Evolutionary conservation across 2,329 filamentous ascomycete species (phyloP), one percentile per base, ranked within the genome.

Genomic region (Alternaria arborescens): DNA sequence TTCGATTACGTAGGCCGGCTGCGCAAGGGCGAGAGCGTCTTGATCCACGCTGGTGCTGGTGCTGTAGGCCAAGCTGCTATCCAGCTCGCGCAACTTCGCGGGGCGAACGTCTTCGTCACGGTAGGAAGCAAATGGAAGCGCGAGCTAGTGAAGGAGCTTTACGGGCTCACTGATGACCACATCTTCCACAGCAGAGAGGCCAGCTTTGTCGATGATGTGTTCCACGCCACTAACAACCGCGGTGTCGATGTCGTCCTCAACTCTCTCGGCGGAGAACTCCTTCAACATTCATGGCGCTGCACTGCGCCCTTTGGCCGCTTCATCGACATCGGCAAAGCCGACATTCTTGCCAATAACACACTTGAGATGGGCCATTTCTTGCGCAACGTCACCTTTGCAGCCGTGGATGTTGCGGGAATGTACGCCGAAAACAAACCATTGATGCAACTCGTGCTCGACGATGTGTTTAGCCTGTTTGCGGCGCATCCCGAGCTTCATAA

Each of bases 221-320:
- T 57, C 47, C 43, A 61, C 5, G 43, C 60, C 32, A 80, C 78
- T 0, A 52, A 65, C 0, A 65, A 62, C 20, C 40, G 57, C 4
- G 78, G 78, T 14, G 74, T 79, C 2, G 75, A 80, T 55, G 71
- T 79, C 5, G 66, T 78, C 10, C 60, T 79, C 41, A 79, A 79
- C 58, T 71, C 69, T 4, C 57, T 70, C 3, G 47, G 65, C 2
- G 77, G 77, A 1, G 62, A 72, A 18, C 40, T 66, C 2, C 65
- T 78, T 5, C 55, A 65, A 14, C 50, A 63, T 26, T 65, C 66
- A 3, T 77, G 71, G 72, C 52, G 68, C 5, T 65, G 61, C 50
- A 34, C 77, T 10, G 76, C 77, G 3, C 55, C 64, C 3, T 74
- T 73, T 34, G 78, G 78, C 2, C 65, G 68, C 14, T 78, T 79